Percentiles rank a stretch among this genome's conserved stretches.
These are phyloP conservation scores for Plasmodium sp. DNA, from an alignment of 169 alveolate genomes.

Conservation along the genomic window DNA sequence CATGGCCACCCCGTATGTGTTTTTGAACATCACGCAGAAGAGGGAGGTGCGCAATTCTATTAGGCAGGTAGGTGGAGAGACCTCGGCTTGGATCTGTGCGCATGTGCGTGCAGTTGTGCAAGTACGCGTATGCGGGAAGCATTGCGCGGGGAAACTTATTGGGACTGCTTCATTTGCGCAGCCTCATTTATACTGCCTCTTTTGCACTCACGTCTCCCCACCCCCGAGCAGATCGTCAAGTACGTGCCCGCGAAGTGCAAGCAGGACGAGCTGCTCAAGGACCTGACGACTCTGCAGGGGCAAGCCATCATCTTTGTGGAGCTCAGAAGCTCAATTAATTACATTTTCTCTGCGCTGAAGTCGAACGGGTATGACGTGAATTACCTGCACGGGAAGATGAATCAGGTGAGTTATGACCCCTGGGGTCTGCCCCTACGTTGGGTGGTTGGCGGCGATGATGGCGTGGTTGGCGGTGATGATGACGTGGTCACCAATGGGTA, in stretches of 20 bases:
- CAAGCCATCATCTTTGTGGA: conserved; percentile 64
- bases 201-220: neutral
- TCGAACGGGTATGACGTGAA: conserved; percentile 36
- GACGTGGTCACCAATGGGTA: neutral
- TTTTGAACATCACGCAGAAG: conserved; percentile 31
- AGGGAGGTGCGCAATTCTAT: conserved; percentile 38
- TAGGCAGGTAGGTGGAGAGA: conserved; percentile 3
- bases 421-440: neutral
- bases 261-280: conserved; percentile 21
- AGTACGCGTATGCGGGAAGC: neutral
- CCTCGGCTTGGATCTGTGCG: neutral
- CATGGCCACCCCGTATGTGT: conserved; percentile 34
- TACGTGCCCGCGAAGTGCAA: conserved; percentile 36
- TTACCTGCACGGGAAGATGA: conserved; percentile 57
- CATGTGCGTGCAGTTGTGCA: neutral
- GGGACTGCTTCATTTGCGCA: neutral
- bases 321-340: conserved; percentile 26
- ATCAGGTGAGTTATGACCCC: neutral
- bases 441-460: neutral
- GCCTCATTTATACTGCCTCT: too few relatives aligned
- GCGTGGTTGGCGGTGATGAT: neutral
- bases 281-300: conserved; percentile 19
- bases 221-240: conserved; percentile 14
- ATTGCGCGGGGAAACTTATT: neutral
- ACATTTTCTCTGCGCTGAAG: conserved; percentile 16